Conservation (phyloP, 345 rosid genomes). For the Corchorus capsularis region DNA sequence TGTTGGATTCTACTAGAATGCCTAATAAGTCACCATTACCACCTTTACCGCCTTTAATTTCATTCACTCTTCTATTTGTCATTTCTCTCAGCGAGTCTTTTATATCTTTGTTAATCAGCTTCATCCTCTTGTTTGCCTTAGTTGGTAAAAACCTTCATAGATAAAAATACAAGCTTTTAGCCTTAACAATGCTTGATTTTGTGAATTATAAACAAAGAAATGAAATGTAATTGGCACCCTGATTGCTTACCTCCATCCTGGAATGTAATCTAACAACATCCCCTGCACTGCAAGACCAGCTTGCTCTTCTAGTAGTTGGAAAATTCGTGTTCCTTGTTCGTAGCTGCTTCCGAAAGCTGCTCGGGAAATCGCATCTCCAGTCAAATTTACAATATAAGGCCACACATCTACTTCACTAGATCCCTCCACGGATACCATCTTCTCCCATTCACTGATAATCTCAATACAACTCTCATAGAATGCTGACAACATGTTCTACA, state of each 20-base stretch:
- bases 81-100: no score
- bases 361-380: constrained; percentile 49
- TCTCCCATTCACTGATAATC: constrained; percentile 40
- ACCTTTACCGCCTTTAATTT: constrained; percentile 15
- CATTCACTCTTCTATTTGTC: background rate
- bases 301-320: constrained; percentile 36
- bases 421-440: constrained; percentile 1
- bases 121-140: constrained; percentile 29
- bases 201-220: no score
- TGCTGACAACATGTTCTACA: constrained; percentile 21
- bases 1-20: background rate
- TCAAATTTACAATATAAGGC: constrained; percentile 38
- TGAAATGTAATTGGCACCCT: no score
- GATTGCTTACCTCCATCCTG: constrained; percentile 47
- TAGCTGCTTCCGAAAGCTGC: constrained; percentile 53
- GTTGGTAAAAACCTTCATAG: constrained; percentile 25
- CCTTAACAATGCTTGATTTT: background rate
- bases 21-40: constrained; percentile 33
- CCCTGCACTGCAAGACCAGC: background rate
- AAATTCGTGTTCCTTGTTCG: constrained; percentile 46
- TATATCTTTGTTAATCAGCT: constrained; percentile 16
- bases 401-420: constrained; percentile 37
- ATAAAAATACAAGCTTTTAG: background rate
- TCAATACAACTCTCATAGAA: constrained; percentile 23
- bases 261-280: constrained; percentile 24